Conservation (phyloP, 139 green algal species). For the Tetraselmis striata region DNA sequence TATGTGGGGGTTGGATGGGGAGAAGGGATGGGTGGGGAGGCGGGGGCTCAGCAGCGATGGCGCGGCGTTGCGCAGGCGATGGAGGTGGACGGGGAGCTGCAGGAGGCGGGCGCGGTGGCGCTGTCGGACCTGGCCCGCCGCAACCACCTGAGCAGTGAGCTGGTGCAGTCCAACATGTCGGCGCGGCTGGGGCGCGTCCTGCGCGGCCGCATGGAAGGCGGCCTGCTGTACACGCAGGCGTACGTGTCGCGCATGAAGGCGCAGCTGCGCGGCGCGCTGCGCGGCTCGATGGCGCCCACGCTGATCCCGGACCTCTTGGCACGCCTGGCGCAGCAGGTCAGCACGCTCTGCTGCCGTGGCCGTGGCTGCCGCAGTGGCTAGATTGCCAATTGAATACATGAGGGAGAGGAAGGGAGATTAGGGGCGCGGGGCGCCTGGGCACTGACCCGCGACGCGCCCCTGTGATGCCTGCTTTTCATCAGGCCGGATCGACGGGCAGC, state of each 20-base stretch:
- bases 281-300: conserved; percentile 37
- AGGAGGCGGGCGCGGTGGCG: conserved; percentile 53
- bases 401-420: too few species aligned
- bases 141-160: conserved; percentile 68
- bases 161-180: conserved; percentile 53
- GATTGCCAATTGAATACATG: too few species aligned
- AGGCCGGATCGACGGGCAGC: too few species aligned
- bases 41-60: too few species aligned
- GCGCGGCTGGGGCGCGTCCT: conserved; percentile 49
- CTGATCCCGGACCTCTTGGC: conserved; percentile 30
- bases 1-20: too few species aligned
- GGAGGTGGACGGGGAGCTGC: conserved; percentile 10
- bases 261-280: conserved; percentile 72
- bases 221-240: conserved; percentile 75
- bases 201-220: conserved; percentile 61
- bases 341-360: conserved; percentile 16
- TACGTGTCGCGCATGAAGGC: conserved; percentile 74
- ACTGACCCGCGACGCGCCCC: too few species aligned
- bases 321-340: neutral
- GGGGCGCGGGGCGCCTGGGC: too few species aligned
- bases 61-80: neutral
- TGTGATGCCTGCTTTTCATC: too few species aligned
- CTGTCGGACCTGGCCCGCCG: conserved; percentile 72
- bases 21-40: too few species aligned
- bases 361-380: neutral